These are phyloP conservation scores for Taphrina pruni DNA, from an alignment of 1,139 yeast species.

Conservation along the genomic window DNA sequence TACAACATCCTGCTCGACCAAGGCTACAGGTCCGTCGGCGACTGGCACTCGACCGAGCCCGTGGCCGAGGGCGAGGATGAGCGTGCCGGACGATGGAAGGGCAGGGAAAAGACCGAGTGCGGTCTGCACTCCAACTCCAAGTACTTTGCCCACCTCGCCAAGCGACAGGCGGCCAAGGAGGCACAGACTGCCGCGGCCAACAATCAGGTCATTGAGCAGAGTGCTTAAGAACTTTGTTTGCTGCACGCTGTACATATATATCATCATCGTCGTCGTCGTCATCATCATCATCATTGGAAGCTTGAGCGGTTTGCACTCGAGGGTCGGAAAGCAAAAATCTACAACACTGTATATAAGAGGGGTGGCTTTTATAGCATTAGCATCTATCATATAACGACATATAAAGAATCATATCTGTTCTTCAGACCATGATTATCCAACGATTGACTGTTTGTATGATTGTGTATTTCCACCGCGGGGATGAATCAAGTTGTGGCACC, in stretches of 20 bases:
- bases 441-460: not conserved
- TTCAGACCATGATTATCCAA: no score
- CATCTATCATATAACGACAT: not conserved
- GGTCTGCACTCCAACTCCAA: slow-evolving; percentile 79
- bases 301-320: slow-evolving; percentile 4
- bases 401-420: no score
- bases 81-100: slow-evolving; percentile 96
- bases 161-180: slow-evolving; percentile 38
- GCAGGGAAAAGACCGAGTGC: slow-evolving; percentile 89
- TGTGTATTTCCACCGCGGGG: not conserved
- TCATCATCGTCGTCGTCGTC: not conserved
- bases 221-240: not conserved
- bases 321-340: not conserved
- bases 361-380: slow-evolving; percentile 1
- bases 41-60: slow-evolving; percentile 92
- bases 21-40: slow-evolving; percentile 93
- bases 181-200: slow-evolving; percentile 17
- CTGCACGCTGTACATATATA: not conserved
- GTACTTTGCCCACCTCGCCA: slow-evolving; percentile 39
- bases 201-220: slow-evolving; percentile 9
- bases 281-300: slow-evolving; percentile 3
- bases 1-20: slow-evolving; percentile 80
- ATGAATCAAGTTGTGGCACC: not conserved
- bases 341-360: not conserved
- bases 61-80: slow-evolving; percentile 92